Evolutionary conservation across 352 stramenopile genomes (phyloP).

Genomic region (Elongisporangium prolatum): DNA sequence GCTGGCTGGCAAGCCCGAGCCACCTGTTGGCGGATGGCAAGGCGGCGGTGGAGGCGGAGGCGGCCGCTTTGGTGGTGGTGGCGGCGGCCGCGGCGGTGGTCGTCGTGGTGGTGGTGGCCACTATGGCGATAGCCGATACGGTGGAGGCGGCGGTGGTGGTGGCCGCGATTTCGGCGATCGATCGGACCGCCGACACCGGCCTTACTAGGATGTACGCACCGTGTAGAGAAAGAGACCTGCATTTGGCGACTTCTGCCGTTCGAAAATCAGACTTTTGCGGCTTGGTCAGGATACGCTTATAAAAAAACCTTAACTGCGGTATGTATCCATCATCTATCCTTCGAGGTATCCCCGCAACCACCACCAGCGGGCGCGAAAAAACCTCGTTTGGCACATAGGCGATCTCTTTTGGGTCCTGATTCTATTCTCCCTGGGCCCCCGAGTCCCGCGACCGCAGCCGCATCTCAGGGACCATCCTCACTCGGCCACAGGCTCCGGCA

Average conservation of each 20-base stretch:
- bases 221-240: background rate
- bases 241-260: background rate
- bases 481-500: conserved; percentile 17
- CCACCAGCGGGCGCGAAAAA: background rate
- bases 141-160: conserved; percentile 19
- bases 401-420: background rate
- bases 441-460: background rate
- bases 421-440: background rate
- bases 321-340: background rate
- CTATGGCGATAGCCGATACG: conserved; percentile 11
- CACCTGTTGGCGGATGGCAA: conserved; percentile 65
- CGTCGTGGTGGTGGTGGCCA: conserved; percentile 13
- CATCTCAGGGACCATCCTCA: background rate
- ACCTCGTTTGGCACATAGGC: background rate
- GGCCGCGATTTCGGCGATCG: conserved; percentile 46
- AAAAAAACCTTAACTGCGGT: background rate
- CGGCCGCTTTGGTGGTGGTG: conserved; percentile 27
- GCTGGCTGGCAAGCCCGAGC: conserved; percentile 76
- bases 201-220: conserved; percentile 34
- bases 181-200: conserved; percentile 48
- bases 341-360: background rate
- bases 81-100: conserved; percentile 26
- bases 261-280: background rate
- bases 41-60: conserved; percentile 40
- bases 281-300: background rate